Evolutionary conservation across 1,284 basidiomycete genomes (phyloP).

Genomic region (Agaricales sp.): DNA sequence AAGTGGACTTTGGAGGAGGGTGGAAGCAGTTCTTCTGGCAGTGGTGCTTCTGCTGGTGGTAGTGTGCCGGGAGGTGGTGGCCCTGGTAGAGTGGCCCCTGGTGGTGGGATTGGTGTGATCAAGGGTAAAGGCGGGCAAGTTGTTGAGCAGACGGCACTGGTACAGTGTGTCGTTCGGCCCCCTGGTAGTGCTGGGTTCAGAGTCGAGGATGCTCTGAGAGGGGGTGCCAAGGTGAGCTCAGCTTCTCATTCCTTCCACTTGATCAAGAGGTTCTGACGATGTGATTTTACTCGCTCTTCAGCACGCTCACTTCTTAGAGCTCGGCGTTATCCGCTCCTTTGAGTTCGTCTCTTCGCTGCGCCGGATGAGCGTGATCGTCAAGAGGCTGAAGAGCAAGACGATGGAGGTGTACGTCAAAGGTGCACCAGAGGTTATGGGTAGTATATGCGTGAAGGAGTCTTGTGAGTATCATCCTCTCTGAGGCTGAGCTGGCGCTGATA

Average conservation of each 20-base stretch:
- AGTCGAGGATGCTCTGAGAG: constrained; percentile 87
- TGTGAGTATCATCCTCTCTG: constrained; percentile 50
- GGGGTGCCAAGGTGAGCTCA: constrained; percentile 54
- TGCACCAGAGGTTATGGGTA: constrained; percentile 94
- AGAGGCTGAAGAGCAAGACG: constrained; percentile 84
- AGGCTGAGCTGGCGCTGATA: background rate
- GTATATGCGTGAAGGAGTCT: constrained; percentile 86
- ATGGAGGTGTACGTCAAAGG: constrained; percentile 99
- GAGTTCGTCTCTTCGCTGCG: constrained; percentile 93
- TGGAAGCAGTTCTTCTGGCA: too few species aligned
- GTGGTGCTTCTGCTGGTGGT: too few species aligned
- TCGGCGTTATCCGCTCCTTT: constrained; percentile 94
- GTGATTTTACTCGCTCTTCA: constrained; percentile 20
- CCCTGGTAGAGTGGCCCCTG: constrained; percentile 9
- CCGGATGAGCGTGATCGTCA: constrained; percentile 97
- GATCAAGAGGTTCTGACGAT: constrained; percentile 1
- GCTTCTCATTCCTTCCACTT: background rate
- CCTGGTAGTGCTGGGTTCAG: constrained; percentile 86
- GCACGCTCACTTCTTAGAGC: constrained; percentile 92
- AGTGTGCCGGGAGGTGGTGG: too few species aligned
- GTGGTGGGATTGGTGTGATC: constrained; percentile 58
- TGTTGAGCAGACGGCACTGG: constrained; percentile 79
- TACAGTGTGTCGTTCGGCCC: constrained; percentile 94
- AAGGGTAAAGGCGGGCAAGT: constrained; percentile 54
- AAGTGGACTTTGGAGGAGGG: constrained; percentile 96